Base-by-base conservation (phyloP, 306 rosid species). In the Senna tora region DNA sequence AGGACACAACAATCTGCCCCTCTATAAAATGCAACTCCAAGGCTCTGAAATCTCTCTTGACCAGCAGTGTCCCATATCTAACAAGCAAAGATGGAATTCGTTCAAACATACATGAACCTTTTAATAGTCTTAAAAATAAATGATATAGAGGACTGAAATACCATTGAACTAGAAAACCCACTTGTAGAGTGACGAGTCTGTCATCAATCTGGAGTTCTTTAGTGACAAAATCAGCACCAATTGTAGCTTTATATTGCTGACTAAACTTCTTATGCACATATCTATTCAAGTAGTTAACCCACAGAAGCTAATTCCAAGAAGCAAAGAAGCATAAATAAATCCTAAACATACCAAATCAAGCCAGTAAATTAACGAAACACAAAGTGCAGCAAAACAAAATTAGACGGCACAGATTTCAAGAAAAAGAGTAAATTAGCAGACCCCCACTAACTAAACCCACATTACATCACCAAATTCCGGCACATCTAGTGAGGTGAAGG, bases 61-160 rank as follows among this genome's bases (percentile, higher is more conserved):
- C 98, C 98, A 39, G 97, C 98, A 19, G 97, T 93, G 78, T 93
- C 97, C 97, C 98, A 93, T 84, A 93, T 90, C 98, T 90, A 80
- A 72, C 82, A 80, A 75, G 32, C 46, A 41, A 17, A 63, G 64
- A 73, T n/a, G 52, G 15, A 60, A 10, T 2, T 20, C 30, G 55
- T 41, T 52, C 42, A 71, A 65, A 45, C 15, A 60, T 39, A 52
- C 34, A 67, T 50, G 56, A 55, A 5, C 38, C 20, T 41, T 64
- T 9, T 53, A 65, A 15, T 56, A 52, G 28, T 69, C 51, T 32
- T 8, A 0, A 67, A 74, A 65, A 46, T 22, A 7, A 39, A 32
- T 65, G 32, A 47, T 21, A 54, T 17, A 50, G 28, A 75, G 62
- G 45, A 57, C 68, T 25, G 25, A 74, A 82, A 83, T 58, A 68